Evolutionary conservation across 345 rosid species (phyloP).

Genomic region (Physaria fendleri): DNA sequence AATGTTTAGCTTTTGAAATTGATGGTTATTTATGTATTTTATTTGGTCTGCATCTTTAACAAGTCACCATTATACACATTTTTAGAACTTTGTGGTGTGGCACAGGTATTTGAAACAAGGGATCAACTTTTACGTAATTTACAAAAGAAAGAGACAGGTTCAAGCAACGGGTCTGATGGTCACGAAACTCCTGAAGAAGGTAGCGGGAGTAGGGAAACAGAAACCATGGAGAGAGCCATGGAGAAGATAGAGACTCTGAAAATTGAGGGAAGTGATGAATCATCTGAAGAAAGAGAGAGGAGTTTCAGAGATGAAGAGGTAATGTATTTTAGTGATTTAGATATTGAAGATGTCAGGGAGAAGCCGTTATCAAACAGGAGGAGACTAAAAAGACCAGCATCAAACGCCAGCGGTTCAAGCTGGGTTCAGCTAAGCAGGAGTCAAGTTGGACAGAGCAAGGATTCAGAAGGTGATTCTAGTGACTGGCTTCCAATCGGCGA

Average conservation of each 20-base stretch:
- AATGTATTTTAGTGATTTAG: constrained; percentile 62
- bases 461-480: constrained; percentile 56
- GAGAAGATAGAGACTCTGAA: constrained; percentile 26
- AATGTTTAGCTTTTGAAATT: not conserved
- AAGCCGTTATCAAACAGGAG: constrained; percentile 24
- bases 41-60: not conserved
- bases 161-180: constrained; percentile 11
- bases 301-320: constrained; percentile 36
- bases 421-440: constrained; percentile 53
- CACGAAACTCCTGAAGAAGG: constrained; percentile 19
- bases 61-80: not conserved
- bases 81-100: not conserved
- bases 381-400: constrained; percentile 20
- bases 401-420: constrained; percentile 43
- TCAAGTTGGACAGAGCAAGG: constrained; percentile 40
- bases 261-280: constrained; percentile 35
- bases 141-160: constrained; percentile 31
- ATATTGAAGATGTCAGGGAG: constrained; percentile 33
- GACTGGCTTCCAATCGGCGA: constrained; percentile 65
- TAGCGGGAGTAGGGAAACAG: constrained; percentile 13
- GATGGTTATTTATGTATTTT: not conserved
- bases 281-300: constrained; percentile 37
- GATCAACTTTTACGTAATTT: constrained; percentile 48
- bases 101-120: constrained; percentile 54
- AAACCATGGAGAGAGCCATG: constrained; percentile 16